Evolutionary conservation across 768 basidiomycete species (phyloP), one percentile per base, ranked within the genome.

Genomic region (Macrocybe gigantea): DNA sequence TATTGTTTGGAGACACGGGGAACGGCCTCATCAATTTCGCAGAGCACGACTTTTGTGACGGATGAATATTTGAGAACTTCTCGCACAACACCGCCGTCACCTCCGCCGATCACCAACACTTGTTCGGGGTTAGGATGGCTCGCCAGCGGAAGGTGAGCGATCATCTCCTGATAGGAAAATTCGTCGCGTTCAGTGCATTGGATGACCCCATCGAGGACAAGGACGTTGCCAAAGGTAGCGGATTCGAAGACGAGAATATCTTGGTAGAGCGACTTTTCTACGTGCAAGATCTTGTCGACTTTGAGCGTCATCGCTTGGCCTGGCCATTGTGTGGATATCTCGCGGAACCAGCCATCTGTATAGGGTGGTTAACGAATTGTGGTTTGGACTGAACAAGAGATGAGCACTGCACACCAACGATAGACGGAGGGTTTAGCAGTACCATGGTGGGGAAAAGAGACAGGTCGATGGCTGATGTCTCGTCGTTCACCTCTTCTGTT

Each of bases 131-230:
- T 88, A 15, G 96, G 95, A 68, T 99, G 96, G 51, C 85, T 92
- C 9, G 91, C 85, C 53, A 98, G 77, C n/a, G 96, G 96, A 45
- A 99, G 71, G 70, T 98, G 95, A 5, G 95, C 79, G 60, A 99
- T 98, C 95, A 98, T 96, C 72, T 99, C 95, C 61, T 97, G 93
- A 68, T 98, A 97, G 93, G 94, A 93, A 69, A 99, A 99, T 68
- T 99, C 96, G 62, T 99, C 96, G 41, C 94, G 83, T 69, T 99
- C 96, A 1, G 94, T 96, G 71, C 88, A 93, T 66, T 99, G 95
- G 56, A 99, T 88, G 47, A 88, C 92, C 45, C 93, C 90, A 63
- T 99, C 95, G 31, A 99, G 81, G 13, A 94, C 84, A 48, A 99
- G 79, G 40, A 98, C 93, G 60, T 97, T 97, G n/a, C 95, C 95